Evolutionary conservation across 371 early-diverging fungal species (phyloP).

Genomic region (Dinochytrium kinnereticum): DNA sequence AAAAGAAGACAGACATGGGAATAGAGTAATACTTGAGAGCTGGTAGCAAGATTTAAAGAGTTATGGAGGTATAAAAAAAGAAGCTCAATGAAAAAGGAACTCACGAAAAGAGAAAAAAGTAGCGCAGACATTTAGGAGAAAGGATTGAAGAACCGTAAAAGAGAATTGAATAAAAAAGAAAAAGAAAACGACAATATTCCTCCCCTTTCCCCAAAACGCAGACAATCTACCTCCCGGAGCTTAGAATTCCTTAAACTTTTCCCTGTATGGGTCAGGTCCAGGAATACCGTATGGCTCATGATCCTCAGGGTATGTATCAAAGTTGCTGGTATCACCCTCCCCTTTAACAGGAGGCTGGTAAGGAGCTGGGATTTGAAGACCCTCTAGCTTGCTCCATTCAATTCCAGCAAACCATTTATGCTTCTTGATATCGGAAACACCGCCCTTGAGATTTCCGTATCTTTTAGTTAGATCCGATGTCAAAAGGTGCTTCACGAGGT

Average conservation of each 20-base stretch:
- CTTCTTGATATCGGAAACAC: constrained; percentile 86
- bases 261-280: constrained; percentile 45
- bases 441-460: constrained; percentile 89
- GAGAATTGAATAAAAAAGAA: constrained; percentile 2
- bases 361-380: constrained; percentile 84
- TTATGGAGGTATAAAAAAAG: no score
- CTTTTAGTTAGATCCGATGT: constrained; percentile 89
- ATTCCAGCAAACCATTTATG: constrained; percentile 96
- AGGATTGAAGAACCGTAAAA: neutral
- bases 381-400: constrained; percentile 83
- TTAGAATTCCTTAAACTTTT: constrained; percentile 49
- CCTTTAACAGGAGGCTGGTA: constrained; percentile 83
- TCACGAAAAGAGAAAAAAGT: no score
- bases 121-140: no score
- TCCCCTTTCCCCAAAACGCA: no score
- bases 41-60: no score
- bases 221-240: no score
- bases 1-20: neutral
- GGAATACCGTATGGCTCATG: constrained; percentile 60
- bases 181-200: no score
- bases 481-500: constrained; percentile 86
- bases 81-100: no score
- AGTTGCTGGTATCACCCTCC: constrained; percentile 94
- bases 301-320: constrained; percentile 91
- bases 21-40: no score